These are phyloP conservation scores for Coffea humblotiana DNA, from an alignment of 305 asterid species.

Conservation along the genomic window DNA sequence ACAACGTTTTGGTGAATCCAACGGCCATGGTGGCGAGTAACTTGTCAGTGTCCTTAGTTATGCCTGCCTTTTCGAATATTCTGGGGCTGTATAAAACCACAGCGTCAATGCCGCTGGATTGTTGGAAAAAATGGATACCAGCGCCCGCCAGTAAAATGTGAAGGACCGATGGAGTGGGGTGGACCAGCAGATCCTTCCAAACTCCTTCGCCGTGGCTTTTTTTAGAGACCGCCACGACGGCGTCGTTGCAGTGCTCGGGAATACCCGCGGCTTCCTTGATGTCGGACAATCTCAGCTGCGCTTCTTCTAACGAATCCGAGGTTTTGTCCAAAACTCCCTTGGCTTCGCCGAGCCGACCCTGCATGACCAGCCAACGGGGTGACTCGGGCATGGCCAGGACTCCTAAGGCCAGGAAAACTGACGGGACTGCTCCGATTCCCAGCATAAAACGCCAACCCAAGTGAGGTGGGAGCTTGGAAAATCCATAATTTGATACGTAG, in stretches of 20 bases:
- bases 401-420: constrained; percentile 54
- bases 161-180: constrained; percentile 55
- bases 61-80: constrained; percentile 62
- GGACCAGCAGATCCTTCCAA: constrained; percentile 62
- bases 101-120: constrained; percentile 69
- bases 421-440: constrained; percentile 72
- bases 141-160: constrained; percentile 59
- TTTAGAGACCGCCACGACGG: constrained; percentile 40
- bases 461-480: constrained; percentile 56
- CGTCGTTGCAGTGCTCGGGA: constrained; percentile 52
- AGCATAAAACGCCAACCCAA: constrained; percentile 87
- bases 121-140: constrained; percentile 75
- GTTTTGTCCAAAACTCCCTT: constrained; percentile 58
- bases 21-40: constrained; percentile 72
- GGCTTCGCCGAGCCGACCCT: constrained; percentile 83
- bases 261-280: constrained; percentile 73
- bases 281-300: constrained; percentile 50
- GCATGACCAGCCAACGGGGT: constrained; percentile 90
- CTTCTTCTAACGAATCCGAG: constrained; percentile 61
- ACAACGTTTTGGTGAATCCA: constrained; percentile 64
- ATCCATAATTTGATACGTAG: constrained; percentile 64
- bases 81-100: constrained; percentile 69
- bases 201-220: constrained; percentile 41
- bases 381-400: constrained; percentile 87
- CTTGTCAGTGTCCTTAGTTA: constrained; percentile 26